These are phyloP conservation scores for Protomyces gravidus DNA, from an alignment of 1,139 yeast genomes.

Conservation along the genomic window DNA sequence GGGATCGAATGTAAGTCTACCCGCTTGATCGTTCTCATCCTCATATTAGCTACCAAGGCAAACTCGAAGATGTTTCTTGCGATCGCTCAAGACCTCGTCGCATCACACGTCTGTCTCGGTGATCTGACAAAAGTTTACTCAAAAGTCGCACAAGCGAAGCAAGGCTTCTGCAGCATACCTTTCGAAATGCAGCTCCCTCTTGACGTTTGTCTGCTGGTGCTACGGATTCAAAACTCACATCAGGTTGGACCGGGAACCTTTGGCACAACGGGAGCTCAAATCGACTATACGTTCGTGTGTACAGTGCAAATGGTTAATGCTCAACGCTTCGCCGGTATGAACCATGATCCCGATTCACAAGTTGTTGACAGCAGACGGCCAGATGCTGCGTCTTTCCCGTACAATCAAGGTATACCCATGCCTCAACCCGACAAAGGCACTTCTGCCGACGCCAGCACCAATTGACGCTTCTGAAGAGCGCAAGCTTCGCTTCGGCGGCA, in stretches of 20 bases:
- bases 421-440: constrained; percentile 26
- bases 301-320: constrained; percentile 25
- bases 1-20: constrained; percentile 15
- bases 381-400: constrained; percentile 12
- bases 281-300: constrained; percentile 15
- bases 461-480: constrained; percentile 27
- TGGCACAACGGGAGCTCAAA: constrained; percentile 23
- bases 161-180: constrained; percentile 13
- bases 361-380: constrained; percentile 7
- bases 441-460: constrained; percentile 27
- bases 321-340: constrained; percentile 12
- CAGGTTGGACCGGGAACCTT: constrained; percentile 29
- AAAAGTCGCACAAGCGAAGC: constrained; percentile 1
- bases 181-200: constrained; percentile 30
- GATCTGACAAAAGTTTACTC: constrained; percentile 11
- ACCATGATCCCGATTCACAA: too few species aligned
- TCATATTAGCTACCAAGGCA: neutral
- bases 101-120: constrained; percentile 6
- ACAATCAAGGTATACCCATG: constrained; percentile 23
- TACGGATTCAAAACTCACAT: neutral
- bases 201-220: neutral
- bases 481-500: constrained; percentile 25
- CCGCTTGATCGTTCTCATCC: neutral
- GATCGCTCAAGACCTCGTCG: constrained; percentile 16
- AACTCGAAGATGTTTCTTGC: constrained; percentile 4